Percentiles rank a stretch among this genome's conserved stretches.
These are phyloP conservation scores for Drechslerella coelobrocha DNA, from an alignment of 2,329 filamentous ascomycete genomes.

Conservation along the genomic window DNA sequence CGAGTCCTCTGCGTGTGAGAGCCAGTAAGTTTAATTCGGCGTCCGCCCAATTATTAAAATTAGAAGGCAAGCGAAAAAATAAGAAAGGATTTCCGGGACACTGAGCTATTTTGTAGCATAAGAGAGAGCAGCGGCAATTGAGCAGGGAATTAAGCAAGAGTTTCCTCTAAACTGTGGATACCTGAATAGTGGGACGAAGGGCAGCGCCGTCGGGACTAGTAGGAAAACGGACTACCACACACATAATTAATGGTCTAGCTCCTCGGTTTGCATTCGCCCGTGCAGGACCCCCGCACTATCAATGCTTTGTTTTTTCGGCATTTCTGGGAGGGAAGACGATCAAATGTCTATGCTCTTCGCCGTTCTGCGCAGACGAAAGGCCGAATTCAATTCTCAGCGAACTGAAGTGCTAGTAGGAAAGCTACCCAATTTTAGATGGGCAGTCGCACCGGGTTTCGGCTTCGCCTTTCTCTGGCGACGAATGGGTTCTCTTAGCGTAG, in stretches of 20 bases:
- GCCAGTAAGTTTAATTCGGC: not conserved
- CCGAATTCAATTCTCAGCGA: not conserved
- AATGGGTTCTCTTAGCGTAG: not conserved
- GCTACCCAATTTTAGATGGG: not conserved
- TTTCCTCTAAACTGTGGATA: slow-evolving; percentile 41
- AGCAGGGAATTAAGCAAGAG: slow-evolving; percentile 35
- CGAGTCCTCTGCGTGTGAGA: not conserved
- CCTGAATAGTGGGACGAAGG: slow-evolving; percentile 11
- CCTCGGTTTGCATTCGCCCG: slow-evolving; percentile 15
- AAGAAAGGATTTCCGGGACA: not conserved
- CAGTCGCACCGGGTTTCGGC: not conserved
- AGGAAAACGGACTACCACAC: slow-evolving; percentile 2
- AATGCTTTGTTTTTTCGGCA: slow-evolving; percentile 19
- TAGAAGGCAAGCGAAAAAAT: slow-evolving; percentile 5
- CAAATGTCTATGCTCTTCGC: not conserved
- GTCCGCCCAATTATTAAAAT: not conserved
- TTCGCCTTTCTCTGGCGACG: slow-evolving; percentile 3
- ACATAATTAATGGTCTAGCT: slow-evolving; percentile 8
- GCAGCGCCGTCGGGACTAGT: not conserved
- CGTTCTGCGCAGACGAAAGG: not conserved
- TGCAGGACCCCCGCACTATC: slow-evolving; percentile 32
- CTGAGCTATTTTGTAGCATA: slow-evolving; percentile 38
- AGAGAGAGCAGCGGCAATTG: slow-evolving; percentile 25
- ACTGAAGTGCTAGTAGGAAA: not conserved
- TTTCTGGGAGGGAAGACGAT: not conserved